phyloP scores from a whole-genome alignment of 768 basidiomycete genomes.

The Amanita fuliginea region DNA sequence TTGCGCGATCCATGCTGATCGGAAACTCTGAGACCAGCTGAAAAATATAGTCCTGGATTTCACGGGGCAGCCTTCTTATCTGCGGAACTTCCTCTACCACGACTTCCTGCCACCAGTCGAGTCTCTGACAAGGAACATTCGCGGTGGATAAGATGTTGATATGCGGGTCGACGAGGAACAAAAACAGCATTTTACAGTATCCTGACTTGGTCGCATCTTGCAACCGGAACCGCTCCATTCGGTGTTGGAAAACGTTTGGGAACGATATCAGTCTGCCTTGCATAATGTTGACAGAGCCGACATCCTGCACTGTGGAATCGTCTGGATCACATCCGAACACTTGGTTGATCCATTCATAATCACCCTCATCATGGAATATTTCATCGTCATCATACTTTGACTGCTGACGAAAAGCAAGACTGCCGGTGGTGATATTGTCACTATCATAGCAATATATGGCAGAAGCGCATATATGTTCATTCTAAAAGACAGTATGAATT shows the following conservation, averaged over 20 bases:
- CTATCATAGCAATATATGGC: slow-evolving; percentile 13
- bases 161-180: slow-evolving; percentile 27
- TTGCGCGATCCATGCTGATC: slow-evolving; percentile 10
- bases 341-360: background rate
- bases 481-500: too few relatives aligned
- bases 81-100: background rate
- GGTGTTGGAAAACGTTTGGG: slow-evolving; percentile 25
- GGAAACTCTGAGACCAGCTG: background rate
- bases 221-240: slow-evolving; percentile 18
- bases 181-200: too few relatives aligned
- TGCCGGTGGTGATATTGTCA: slow-evolving; percentile 20
- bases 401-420: slow-evolving; percentile 19
- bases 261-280: too few relatives aligned
- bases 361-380: background rate
- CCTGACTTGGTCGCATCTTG: slow-evolving; percentile 9
- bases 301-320: slow-evolving; percentile 10
- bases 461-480: slow-evolving; percentile 2
- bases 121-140: slow-evolving; percentile 23
- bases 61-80: background rate
- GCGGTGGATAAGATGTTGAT: slow-evolving; percentile 18
- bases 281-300: too few relatives aligned
- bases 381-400: background rate
- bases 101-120: slow-evolving; percentile 16
- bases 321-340: background rate
- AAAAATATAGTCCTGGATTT: background rate